A percentile compares a stretch with the other conserved stretches of the same genome.
Conservation (phyloP, 306 rosid species). For the Sindora glabra region DNA sequence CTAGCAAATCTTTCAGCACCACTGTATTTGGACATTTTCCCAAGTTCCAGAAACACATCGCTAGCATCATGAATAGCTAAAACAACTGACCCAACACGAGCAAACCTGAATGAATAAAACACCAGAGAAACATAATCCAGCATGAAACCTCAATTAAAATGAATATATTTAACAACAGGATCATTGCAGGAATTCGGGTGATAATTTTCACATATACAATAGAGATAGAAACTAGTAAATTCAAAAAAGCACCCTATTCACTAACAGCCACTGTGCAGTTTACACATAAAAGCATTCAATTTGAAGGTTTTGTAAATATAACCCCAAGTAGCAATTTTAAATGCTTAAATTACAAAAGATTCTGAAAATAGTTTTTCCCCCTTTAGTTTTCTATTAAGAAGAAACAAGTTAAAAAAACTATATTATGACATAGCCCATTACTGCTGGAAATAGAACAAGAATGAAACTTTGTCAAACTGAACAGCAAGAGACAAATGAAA, state of each 20-base stretch:
- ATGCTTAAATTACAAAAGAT: neutral
- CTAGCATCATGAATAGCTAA: constrained; percentile 92
- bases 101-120: constrained; percentile 57
- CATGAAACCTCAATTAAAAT: neutral
- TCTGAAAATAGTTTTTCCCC: neutral
- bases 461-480: neutral
- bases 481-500: constrained; percentile 1
- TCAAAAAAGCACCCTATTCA: neutral
- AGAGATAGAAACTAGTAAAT: neutral
- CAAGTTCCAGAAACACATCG: constrained; percentile 87
- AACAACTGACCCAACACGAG: constrained; percentile 82
- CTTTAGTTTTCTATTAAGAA: neutral
- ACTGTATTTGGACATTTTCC: constrained; percentile 91
- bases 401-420: neutral
- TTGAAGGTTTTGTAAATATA: neutral
- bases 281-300: neutral
- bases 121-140: constrained; percentile 15
- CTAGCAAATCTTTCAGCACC: constrained; percentile 77
- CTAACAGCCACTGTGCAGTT: neutral
- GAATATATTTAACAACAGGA: neutral
- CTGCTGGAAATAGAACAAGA: neutral
- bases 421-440: neutral
- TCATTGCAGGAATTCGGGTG: neutral
- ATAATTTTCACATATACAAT: neutral
- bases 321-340: neutral